These are phyloP conservation scores for Nidula microcarpa DNA, from an alignment of 768 basidiomycete species.

Conservation along the genomic window DNA sequence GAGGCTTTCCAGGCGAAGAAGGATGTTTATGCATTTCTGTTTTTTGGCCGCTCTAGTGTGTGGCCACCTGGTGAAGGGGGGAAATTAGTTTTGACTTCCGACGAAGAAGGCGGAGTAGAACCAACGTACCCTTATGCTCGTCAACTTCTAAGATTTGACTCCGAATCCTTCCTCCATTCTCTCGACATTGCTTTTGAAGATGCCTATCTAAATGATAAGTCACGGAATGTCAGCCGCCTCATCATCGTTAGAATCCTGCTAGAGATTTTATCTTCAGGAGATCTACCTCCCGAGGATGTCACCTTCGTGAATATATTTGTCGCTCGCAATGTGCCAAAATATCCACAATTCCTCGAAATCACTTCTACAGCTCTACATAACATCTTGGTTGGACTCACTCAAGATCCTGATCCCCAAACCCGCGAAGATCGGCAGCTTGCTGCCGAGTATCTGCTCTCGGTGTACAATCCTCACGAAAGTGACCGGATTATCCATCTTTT, in stretches of 20 bases:
- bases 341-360: conserved; percentile 80
- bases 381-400: conserved; percentile 75
- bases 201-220: conserved; percentile 79
- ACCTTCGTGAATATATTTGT: conserved; percentile 95
- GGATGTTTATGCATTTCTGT: conserved; percentile 78
- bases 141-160: conserved; percentile 80
- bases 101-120: conserved; percentile 71
- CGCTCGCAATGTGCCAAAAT: conserved; percentile 95
- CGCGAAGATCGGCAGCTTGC: conserved; percentile 95
- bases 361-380: conserved; percentile 65
- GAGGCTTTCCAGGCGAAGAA: conserved; percentile 70
- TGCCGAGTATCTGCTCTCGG: conserved; percentile 88
- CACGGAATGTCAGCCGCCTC: conserved; percentile 65
- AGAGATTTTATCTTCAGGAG: conserved; percentile 62
- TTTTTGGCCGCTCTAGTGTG: conserved; percentile 72
- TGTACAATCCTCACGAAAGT: conserved; percentile 80
- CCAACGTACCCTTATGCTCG: conserved; percentile 90
- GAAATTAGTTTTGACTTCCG: conserved; percentile 69
- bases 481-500: conserved; percentile 68
- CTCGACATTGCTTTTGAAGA: conserved; percentile 96
- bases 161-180: conserved; percentile 91
- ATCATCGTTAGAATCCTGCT: conserved; percentile 81
- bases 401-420: conserved; percentile 71
- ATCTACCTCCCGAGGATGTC: conserved; percentile 55
- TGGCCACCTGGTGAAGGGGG: conserved; percentile 78